These are phyloP conservation scores for Bipolaris sorokiniana DNA, from an alignment of 2,329 filamentous ascomycete genomes.

Conservation along the genomic window DNA sequence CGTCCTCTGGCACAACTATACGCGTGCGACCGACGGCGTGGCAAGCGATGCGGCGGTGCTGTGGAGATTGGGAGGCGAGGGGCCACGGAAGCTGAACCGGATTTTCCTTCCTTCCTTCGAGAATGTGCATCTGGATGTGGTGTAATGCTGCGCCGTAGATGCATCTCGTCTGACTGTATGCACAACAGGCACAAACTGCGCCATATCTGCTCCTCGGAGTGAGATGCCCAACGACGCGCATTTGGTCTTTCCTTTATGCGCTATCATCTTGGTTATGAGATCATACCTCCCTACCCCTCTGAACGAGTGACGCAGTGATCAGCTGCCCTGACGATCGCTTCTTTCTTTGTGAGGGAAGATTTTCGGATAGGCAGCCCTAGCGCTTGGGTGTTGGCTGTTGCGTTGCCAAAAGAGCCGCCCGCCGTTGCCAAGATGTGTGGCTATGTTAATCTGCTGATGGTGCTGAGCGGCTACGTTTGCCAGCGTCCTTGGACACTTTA, in stretches of 20 bases:
- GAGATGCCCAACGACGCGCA: conserved; percentile 26
- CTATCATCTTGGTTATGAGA: conserved; percentile 26
- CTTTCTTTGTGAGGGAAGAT: background rate
- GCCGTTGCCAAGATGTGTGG: conserved; percentile 4
- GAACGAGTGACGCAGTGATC: background rate
- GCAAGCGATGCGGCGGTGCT: background rate
- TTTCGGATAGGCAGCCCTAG: background rate
- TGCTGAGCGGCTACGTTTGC: background rate
- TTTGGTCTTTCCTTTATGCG: conserved; percentile 16
- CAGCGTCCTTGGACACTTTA: background rate
- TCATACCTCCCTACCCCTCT: conserved; percentile 13
- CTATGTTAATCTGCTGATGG: background rate
- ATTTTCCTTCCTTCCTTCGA: background rate
- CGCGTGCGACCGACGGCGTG: background rate
- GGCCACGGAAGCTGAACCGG: background rate
- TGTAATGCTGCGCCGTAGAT: background rate
- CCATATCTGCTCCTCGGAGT: conserved; percentile 19
- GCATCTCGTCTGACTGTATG: background rate
- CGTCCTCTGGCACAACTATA: background rate
- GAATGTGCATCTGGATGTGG: too few relatives aligned
- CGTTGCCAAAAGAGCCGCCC: background rate
- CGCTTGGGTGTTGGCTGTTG: conserved; percentile 1
- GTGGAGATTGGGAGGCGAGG: background rate
- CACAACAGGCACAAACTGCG: conserved; percentile 3
- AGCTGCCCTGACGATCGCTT: background rate